Percentiles rank a stretch among this genome's conserved stretches.
Evolutionary conservation across 2,329 filamentous ascomycete species (phyloP).

Genomic region (Fusarium torreyae): DNA sequence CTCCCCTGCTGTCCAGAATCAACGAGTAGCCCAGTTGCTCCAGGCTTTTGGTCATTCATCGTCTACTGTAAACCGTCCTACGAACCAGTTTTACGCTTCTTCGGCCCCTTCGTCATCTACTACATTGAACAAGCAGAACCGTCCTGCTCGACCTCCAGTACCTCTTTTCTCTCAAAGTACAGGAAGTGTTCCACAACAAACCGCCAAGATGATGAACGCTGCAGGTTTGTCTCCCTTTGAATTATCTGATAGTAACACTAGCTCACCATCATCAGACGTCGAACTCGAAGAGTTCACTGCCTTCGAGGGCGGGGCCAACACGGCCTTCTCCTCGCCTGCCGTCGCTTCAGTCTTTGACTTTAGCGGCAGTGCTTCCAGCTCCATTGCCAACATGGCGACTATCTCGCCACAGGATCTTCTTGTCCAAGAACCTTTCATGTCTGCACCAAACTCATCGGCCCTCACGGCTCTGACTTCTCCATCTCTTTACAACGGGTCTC

Average conservation of each 20-base stretch:
- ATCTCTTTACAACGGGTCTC: slow-evolving; percentile 83
- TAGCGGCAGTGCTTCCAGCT: slow-evolving; percentile 63
- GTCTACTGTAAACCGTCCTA: slow-evolving; percentile 71
- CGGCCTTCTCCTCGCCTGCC: slow-evolving; percentile 69
- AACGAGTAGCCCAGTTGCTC: slow-evolving; percentile 72
- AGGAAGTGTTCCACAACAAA: slow-evolving; percentile 66
- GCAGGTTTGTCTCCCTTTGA: slow-evolving; percentile 53
- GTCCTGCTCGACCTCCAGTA: slow-evolving; percentile 75
- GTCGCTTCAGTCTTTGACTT: slow-evolving; percentile 67
- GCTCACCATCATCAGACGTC: slow-evolving; percentile 66
- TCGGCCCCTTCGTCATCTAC: slow-evolving; percentile 74
- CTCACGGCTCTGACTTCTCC: slow-evolving; percentile 90
- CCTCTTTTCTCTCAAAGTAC: slow-evolving; percentile 77
- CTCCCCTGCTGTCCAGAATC: slow-evolving; percentile 65
- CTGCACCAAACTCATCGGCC: slow-evolving; percentile 84
- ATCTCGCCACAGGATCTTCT: slow-evolving; percentile 88
- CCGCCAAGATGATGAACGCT: slow-evolving; percentile 62
- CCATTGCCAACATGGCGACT: slow-evolving; percentile 73
- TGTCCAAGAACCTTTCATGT: slow-evolving; percentile 78
- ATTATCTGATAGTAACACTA: slow-evolving; percentile 20
- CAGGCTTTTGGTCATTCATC: slow-evolving; percentile 70
- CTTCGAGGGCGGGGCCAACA: slow-evolving; percentile 67
- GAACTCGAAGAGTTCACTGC: slow-evolving; percentile 71
- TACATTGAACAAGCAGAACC: slow-evolving; percentile 69
- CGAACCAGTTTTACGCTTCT: slow-evolving; percentile 76